These are phyloP conservation scores for Paraleonurus japonicus DNA, from an alignment of 257 asterid genomes.

Conservation along the genomic window DNA sequence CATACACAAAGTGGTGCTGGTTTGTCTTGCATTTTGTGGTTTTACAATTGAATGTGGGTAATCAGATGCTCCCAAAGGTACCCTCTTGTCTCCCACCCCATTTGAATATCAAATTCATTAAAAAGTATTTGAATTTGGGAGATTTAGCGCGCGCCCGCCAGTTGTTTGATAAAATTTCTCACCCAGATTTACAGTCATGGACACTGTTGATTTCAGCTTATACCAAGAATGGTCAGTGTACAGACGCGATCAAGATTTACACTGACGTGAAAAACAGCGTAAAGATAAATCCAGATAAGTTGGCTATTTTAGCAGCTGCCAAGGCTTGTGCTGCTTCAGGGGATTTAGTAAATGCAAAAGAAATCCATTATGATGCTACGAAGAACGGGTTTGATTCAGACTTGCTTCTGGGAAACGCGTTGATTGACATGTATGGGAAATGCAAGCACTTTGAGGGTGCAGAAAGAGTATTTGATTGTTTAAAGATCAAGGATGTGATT, in stretches of 20 bases:
- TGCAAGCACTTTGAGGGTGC: slow-evolving; percentile 59
- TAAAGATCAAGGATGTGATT: slow-evolving; percentile 56
- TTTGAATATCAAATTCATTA: slow-evolving; percentile 33
- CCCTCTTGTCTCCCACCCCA: slow-evolving; percentile 29
- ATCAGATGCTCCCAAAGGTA: slow-evolving; percentile 35
- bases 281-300: slow-evolving; percentile 33
- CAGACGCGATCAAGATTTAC: slow-evolving; percentile 40
- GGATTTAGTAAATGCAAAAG: slow-evolving; percentile 54
- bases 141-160: slow-evolving; percentile 44
- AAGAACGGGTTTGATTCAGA: slow-evolving; percentile 42
- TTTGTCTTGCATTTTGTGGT: background rate
- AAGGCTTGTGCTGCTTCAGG: slow-evolving; percentile 44
- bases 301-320: slow-evolving; percentile 40
- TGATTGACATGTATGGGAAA: slow-evolving; percentile 72
- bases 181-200: slow-evolving; percentile 53
- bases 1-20: background rate
- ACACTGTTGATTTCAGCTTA: slow-evolving; percentile 51
- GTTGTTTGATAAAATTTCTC: slow-evolving; percentile 42
- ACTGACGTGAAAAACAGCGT: slow-evolving; percentile 27
- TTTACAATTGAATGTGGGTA: background rate
- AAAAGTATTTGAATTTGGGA: slow-evolving; percentile 32
- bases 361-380: slow-evolving; percentile 50
- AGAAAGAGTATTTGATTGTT: slow-evolving; percentile 40
- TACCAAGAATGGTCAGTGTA: slow-evolving; percentile 35
- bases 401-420: slow-evolving; percentile 59